Conservation (phyloP, 306 rosid species). For the Biancaea sappan region DNA sequence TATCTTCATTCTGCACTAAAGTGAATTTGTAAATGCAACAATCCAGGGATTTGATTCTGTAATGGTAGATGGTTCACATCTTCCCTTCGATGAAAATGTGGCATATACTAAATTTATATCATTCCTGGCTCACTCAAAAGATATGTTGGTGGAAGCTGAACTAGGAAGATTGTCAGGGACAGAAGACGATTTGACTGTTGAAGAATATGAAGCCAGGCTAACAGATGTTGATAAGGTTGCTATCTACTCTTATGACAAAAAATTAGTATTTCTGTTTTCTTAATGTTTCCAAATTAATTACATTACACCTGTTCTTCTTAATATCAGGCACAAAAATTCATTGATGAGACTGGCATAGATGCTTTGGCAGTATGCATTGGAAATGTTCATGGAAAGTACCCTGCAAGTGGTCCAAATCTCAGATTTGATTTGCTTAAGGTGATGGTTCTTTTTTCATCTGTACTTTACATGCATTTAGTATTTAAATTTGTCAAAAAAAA, state of each 20-base stretch:
- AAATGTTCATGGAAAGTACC: conserved; percentile 92
- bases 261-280: conserved; percentile 11
- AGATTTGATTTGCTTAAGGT: conserved; percentile 93
- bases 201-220: conserved; percentile 88
- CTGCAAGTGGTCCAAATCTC: conserved; percentile 88
- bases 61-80: conserved; percentile 96
- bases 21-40: conserved; percentile 32
- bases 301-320: conserved; percentile 1
- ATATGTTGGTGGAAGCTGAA: conserved; percentile 92
- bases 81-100: conserved; percentile 74
- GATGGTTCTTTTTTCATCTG: conserved; percentile 19
- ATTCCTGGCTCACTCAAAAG: conserved; percentile 71
- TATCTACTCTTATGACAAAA: conserved; percentile 27
- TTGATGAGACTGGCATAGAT: conserved; percentile 87
- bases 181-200: conserved; percentile 90
- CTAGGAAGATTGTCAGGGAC: conserved; percentile 95
- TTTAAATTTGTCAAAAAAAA: not conserved
- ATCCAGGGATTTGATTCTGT: conserved; percentile 85
- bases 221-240: conserved; percentile 79
- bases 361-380: conserved; percentile 99
- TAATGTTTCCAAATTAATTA: conserved; percentile 22
- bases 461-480: not conserved
- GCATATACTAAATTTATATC: conserved; percentile 77
- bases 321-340: conserved; percentile 89
- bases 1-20: conserved; percentile 21